A percentile compares a stretch with the other conserved stretches of the same genome.
Evolutionary conservation across 192 early-diverging fungal genomes (phyloP).

Genomic region (Backusella tuberculispora): DNA sequence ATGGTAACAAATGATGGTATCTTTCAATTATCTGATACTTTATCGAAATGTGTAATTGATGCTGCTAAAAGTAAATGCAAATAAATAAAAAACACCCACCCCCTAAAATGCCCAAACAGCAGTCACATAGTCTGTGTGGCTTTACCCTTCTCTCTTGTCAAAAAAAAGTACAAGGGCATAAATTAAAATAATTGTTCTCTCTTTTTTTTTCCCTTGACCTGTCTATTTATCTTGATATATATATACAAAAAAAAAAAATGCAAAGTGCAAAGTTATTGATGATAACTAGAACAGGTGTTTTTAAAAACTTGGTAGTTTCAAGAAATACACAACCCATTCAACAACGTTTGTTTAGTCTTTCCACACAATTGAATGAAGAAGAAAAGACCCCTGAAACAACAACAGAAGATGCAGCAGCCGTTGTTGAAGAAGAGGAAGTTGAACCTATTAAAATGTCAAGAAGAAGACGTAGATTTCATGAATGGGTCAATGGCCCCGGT

Average conservation of each 20-base stretch:
- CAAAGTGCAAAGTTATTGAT: conserved; percentile 5
- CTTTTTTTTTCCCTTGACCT: not conserved
- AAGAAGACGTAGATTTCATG: conserved; percentile 41
- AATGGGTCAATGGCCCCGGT: conserved; percentile 37
- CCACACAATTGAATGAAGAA: not conserved
- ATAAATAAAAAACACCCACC: not conserved
- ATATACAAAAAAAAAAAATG: not conserved
- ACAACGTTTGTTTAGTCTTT: conserved; percentile 23
- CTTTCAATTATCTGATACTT: conserved; percentile 53
- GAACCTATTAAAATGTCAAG: conserved; percentile 41
- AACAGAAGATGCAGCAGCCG: not conserved
- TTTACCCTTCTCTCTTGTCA: not conserved
- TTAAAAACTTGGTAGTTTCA: conserved; percentile 1
- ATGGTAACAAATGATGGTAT: conserved; percentile 55
- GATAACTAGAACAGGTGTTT: conserved; percentile 4
- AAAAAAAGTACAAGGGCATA: conserved; percentile 19
- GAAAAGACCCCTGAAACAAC: conserved; percentile 28
- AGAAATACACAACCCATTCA: conserved; percentile 2
- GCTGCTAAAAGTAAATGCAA: conserved; percentile 19
- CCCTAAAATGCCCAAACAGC: not conserved
- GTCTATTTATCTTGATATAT: not conserved
- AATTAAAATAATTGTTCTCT: not conserved
- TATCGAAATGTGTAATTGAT: conserved; percentile 43
- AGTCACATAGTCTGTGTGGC: conserved; percentile 6
- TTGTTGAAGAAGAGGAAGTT: conserved; percentile 20